Percentiles rank a stretch among this genome's conserved stretches.
Evolutionary conservation across 495 filamentous ascomycete species (phyloP).

Genomic region (Neurospora sp.): DNA sequence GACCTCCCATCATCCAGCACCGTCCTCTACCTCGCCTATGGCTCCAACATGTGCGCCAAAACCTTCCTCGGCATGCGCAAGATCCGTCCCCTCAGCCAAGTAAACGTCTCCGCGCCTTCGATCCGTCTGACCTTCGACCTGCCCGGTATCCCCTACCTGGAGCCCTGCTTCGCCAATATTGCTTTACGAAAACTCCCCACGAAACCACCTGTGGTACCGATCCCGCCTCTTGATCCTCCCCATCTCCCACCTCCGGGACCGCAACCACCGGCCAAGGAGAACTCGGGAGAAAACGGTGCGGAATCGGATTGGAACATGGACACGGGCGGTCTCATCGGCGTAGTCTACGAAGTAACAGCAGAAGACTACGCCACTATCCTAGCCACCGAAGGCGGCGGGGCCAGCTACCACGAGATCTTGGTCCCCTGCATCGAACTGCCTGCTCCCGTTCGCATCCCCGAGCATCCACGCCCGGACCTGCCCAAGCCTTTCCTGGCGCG

Average conservation of each 20-base stretch:
- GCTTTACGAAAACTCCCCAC: constrained; percentile 40
- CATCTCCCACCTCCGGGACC: constrained; percentile 2
- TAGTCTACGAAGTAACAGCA: constrained; percentile 86
- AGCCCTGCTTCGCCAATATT: constrained; percentile 90
- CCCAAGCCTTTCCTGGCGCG: constrained; percentile 36
- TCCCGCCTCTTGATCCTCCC: constrained; percentile 23
- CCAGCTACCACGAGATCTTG: constrained; percentile 70
- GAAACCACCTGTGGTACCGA: constrained; percentile 19
- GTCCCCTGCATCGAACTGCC: constrained; percentile 66
- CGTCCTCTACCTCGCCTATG: constrained; percentile 88
- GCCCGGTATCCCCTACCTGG: constrained; percentile 72
- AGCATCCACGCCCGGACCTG: constrained; percentile 29
- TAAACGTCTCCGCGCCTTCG: constrained; percentile 70
- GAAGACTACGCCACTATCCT: constrained; percentile 79
- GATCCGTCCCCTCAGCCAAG: constrained; percentile 65
- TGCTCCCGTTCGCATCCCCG: constrained; percentile 27
- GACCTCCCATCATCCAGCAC: constrained; percentile 27
- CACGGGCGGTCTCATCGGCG: constrained; percentile 67
- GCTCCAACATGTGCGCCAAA: constrained; percentile 71
- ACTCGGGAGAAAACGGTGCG: constrained; percentile 1
- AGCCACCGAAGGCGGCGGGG: constrained; percentile 79
- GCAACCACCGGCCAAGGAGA: background rate
- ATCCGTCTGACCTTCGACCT: constrained; percentile 77
- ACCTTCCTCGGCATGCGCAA: constrained; percentile 68
- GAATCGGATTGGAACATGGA: constrained; percentile 47